Evolutionary conservation across 2,329 filamentous ascomycete species (phyloP), one percentile per base, ranked within the genome.

Genomic region (Colletotrichum sp.): DNA sequence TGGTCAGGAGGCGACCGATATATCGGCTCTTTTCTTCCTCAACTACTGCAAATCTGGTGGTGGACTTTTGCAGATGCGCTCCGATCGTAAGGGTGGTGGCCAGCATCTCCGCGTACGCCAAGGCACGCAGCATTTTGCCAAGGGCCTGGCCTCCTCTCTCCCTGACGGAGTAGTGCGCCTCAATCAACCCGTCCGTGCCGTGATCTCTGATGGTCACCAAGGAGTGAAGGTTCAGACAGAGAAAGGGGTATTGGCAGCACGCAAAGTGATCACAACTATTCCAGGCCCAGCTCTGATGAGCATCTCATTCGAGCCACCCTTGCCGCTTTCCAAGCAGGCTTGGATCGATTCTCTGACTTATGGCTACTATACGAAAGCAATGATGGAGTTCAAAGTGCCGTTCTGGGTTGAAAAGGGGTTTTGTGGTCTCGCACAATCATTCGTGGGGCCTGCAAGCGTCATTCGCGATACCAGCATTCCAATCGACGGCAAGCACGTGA

Each of bases 1-100:
- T 3, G 90, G 90, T 3, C 80, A 86, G 2, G 88, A 91, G 38
- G 85, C 89, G 0, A 74, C 70, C 2, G 88, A 91, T 15, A 78
- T 91, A 6, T 88, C 85, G 8, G 89, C 90, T 0, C 79, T 89
- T 2, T 91, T 83, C 78, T 91, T 92, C 78, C 83, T 92, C 26
- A 84, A 90, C 78, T 91, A 92, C 81, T 89, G 87, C 83, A 88
- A 87, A 77, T 86, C 84, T 13, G 88, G 88, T 4, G 87, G 87
- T 6, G 90, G 91, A 0, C 81, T 92, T 4, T 73, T 89, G 73
- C 83, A 86, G 60, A 89, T 92, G 85, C 83, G 88, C 0, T 90
- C 89, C 1, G 90, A 92, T 78, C 79, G 83, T 26, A 87, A 89
- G 71, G 78, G 85, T 56, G 91, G 90, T 7, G 91, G 87, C 0